Evolutionary conservation across 2,329 filamentous ascomycete species (phyloP).

Genomic region (Colletotrichum noveboracense): DNA sequence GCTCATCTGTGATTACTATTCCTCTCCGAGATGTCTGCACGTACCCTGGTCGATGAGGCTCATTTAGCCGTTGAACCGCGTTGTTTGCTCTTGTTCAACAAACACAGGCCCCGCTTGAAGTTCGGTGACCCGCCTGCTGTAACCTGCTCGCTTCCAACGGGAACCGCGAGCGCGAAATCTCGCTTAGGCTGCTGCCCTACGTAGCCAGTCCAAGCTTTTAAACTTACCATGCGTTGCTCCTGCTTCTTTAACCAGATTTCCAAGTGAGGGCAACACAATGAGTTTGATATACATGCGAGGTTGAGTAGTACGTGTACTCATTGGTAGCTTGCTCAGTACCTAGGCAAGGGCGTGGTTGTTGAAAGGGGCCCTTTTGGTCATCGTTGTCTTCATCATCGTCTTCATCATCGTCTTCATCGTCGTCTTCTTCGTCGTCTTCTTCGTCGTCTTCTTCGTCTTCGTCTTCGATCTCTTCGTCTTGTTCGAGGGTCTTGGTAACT

Average conservation of each 20-base stretch:
- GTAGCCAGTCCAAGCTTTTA: background rate
- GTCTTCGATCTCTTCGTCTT: background rate
- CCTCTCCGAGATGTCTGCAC: background rate
- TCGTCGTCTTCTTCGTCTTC: too few relatives aligned
- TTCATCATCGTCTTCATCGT: background rate
- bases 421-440: background rate
- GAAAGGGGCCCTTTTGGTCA: background rate
- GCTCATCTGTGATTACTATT: background rate
- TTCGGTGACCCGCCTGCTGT: background rate
- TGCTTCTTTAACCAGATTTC: background rate
- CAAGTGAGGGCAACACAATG: rapidly evolving
- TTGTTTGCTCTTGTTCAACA: background rate
- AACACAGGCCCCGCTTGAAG: background rate
- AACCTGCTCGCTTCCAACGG: background rate
- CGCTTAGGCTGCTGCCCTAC: background rate
- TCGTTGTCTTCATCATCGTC: background rate
- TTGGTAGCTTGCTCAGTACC: background rate
- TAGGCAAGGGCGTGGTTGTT: background rate
- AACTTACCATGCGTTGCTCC: background rate
- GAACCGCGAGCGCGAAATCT: background rate
- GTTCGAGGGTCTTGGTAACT: background rate
- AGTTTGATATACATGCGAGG: background rate
- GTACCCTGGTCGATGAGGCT: background rate
- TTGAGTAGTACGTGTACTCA: background rate
- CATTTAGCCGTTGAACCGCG: background rate